A percentile compares a stretch with the other conserved stretches of the same genome.
phyloP scores from a whole-genome alignment of 495 filamentous ascomycete species.

The Penicillium chermesinum region DNA sequence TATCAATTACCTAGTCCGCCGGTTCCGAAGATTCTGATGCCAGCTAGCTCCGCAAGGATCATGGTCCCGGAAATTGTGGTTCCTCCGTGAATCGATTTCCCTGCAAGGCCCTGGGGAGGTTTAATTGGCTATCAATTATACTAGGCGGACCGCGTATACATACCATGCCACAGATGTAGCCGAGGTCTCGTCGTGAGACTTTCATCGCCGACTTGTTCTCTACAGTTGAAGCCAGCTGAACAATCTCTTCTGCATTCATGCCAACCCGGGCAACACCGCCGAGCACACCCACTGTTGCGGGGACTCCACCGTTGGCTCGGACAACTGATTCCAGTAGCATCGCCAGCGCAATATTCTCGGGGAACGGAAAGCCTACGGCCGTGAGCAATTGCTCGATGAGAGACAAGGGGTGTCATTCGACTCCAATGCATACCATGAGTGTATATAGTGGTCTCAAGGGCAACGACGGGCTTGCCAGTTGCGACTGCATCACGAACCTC shows the following conservation, averaged over 20 bases:
- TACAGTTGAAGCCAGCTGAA: conserved; percentile 61
- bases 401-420: background rate
- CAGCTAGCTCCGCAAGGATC: conserved; percentile 79
- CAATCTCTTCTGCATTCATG: conserved; percentile 61
- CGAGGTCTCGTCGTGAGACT: conserved; percentile 79
- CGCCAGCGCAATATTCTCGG: conserved; percentile 70
- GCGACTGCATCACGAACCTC: conserved; percentile 75
- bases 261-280: conserved; percentile 79
- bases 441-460: conserved; percentile 88
- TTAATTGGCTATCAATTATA: conserved; percentile 4
- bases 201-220: conserved; percentile 63
- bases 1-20: conserved; percentile 47
- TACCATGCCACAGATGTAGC: conserved; percentile 76
- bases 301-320: conserved; percentile 74
- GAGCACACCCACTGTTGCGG: conserved; percentile 86
- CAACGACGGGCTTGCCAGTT: conserved; percentile 73
- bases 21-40: conserved; percentile 90
- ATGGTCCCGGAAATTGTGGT: conserved; percentile 93
- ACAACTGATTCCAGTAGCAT: conserved; percentile 68
- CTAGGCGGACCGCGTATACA: conserved; percentile 11
- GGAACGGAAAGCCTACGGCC: conserved; percentile 68
- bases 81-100: conserved; percentile 70
- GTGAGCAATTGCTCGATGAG: conserved; percentile 5
- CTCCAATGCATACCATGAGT: conserved; percentile 56
- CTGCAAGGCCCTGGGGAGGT: conserved; percentile 50